Conservation (phyloP, 345 rosid genomes). For the Anacardium occidentale region DNA sequence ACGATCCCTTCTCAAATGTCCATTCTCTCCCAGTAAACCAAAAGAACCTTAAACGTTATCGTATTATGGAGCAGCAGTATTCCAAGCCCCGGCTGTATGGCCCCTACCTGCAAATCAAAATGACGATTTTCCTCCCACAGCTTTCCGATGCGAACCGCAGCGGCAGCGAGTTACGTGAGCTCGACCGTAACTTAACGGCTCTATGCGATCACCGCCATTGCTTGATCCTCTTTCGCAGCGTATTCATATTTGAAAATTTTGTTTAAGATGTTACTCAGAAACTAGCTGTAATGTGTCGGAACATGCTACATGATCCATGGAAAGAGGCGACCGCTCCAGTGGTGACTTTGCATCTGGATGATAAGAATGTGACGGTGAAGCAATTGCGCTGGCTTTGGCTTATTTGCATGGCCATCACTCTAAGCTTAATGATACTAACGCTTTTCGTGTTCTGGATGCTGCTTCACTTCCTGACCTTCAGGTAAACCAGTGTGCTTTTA, state of each 20-base stretch:
- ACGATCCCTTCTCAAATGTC: slow-evolving; percentile 19
- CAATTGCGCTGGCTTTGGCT: slow-evolving; percentile 80
- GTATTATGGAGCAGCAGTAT: slow-evolving; percentile 34
- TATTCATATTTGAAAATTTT: slow-evolving; percentile 15
- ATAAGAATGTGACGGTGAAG: slow-evolving; percentile 85
- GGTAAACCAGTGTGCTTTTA: slow-evolving; percentile 36
- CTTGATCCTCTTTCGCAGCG: slow-evolving; percentile 84
- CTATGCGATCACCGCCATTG: slow-evolving; percentile 97
- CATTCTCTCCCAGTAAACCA: not conserved
- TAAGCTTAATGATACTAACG: slow-evolving; percentile 80
- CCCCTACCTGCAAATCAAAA: slow-evolving; percentile 34
- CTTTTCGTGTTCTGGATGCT: slow-evolving; percentile 91
- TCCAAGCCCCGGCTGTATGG: slow-evolving; percentile 38
- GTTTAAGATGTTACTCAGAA: not conserved
- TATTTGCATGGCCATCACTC: slow-evolving; percentile 86
- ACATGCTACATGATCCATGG: slow-evolving; percentile 96
- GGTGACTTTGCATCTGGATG: slow-evolving; percentile 75
- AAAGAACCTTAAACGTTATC: not conserved
- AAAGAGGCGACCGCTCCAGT: slow-evolving; percentile 84
- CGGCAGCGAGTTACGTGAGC: no score
- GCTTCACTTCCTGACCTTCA: slow-evolving; percentile 97
- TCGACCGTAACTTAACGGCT: slow-evolving; percentile 77
- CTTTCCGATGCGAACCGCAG: slow-evolving; percentile 63
- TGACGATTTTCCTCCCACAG: slow-evolving; percentile 44
- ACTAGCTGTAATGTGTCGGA: slow-evolving; percentile 39